Evolutionary conservation across 352 stramenopile species (phyloP), one percentile per base, ranked within the genome.

Genomic region (Pythium biforme): DNA sequence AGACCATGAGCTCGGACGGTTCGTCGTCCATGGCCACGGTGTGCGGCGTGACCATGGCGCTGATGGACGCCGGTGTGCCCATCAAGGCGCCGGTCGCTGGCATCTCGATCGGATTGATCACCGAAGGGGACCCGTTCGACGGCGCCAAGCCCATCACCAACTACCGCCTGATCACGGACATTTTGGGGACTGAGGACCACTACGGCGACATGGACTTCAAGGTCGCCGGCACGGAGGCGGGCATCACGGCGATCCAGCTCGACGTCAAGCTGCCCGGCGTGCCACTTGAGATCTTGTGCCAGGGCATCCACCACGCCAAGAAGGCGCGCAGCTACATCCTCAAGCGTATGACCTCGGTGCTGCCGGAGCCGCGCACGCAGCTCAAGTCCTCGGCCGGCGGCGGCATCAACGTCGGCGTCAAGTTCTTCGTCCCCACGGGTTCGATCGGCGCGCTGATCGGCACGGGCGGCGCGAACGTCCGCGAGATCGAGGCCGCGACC

Each of bases 141-240:
- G 76, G 76, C 25, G 58, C 69, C 52, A 89, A 91, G 61, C 68
- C 75, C 17, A 92, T 92, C 62, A 72, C 72, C 33, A 75, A 87
- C 41, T 96, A 97, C 52, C 76, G 97, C 5, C 88, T 99, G 55
- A 65, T 99, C 52, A 98, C 95, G 1, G 97, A 99, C 71, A 99
- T 99, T 68, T 76, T 98, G 41, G 97, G 97, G 34, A 94, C 95
- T 7, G 97, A 99, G 66, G 97, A 99, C 79, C 92, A 98, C 64
- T 96, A 98, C 62, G 96, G 96, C 48, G 92, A 98, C 76, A 99
- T 99, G 96, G 96, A 99, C 71, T 99, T 99, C 72, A 99, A 99
- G 82, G 75, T 99, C 49, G 94, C 92, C 11, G 94, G 94, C 23
- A 97, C 92, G 12, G 73, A 75, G 19, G 66, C 61, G 14, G 93